phyloP scores from a whole-genome alignment of 768 basidiomycete genomes.

The Calocera cornea region DNA sequence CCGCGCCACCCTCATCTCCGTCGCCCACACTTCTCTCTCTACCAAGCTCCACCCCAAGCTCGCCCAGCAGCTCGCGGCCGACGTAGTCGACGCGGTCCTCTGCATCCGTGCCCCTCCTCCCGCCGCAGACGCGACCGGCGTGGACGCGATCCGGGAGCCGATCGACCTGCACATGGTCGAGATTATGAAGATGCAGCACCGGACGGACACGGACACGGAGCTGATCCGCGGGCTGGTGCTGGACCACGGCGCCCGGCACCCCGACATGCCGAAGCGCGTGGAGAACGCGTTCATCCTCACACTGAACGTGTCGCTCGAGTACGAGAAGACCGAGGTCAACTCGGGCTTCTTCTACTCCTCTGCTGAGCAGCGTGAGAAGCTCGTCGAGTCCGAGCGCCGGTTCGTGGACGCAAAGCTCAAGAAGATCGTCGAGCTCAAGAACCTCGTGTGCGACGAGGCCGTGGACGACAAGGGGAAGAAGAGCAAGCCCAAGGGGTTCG shows the following conservation, averaged over 20 bases:
- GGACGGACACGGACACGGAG: conserved; percentile 93
- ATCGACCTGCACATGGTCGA: conserved; percentile 99
- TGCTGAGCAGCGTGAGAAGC: conserved; percentile 94
- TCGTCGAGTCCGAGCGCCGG: conserved; percentile 90
- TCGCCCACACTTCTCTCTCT: conserved; percentile 87
- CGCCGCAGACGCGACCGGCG: conserved; percentile 37
- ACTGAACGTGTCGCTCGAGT: conserved; percentile 93
- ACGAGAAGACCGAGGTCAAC: conserved; percentile 99
- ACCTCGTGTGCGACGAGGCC: conserved; percentile 86
- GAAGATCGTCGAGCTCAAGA: conserved; percentile 95
- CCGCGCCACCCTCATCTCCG: conserved; percentile 80
- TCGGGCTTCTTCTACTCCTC: conserved; percentile 99
- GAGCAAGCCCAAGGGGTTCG: conserved; percentile 57
- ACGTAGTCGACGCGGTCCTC: conserved; percentile 90
- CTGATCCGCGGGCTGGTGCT: conserved; percentile 89
- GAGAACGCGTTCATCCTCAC: conserved; percentile 93
- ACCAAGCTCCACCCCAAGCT: conserved; percentile 78
- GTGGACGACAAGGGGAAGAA: conserved; percentile 63
- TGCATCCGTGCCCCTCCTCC: conserved; percentile 60
- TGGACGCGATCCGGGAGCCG: conserved; percentile 66
- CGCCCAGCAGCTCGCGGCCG: conserved; percentile 76
- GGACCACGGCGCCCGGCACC: conserved; percentile 94
- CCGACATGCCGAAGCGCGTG: conserved; percentile 97
- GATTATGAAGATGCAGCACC: conserved; percentile 99
- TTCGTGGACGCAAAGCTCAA: conserved; percentile 89